phyloP scores from a whole-genome alignment of 148 eudicot species.

The Camellia granthamiana region DNA sequence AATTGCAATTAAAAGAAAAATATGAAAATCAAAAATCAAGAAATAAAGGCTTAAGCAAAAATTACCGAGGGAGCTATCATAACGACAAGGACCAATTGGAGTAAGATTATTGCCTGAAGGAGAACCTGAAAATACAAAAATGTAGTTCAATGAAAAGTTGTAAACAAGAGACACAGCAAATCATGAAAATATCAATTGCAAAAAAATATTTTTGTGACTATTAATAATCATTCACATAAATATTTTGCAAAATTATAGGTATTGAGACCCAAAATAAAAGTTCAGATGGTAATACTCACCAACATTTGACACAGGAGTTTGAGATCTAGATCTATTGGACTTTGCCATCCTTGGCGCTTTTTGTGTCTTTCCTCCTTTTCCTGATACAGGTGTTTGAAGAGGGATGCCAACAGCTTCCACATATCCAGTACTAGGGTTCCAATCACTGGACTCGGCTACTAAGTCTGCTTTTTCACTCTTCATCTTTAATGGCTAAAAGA shows the following conservation, averaged over 20 bases:
- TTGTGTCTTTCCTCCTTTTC: constrained; percentile 61
- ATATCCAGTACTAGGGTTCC: constrained; percentile 41
- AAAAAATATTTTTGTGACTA: no score
- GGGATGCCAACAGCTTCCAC: constrained; percentile 52
- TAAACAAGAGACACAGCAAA: not conserved
- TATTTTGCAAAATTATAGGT: not conserved
- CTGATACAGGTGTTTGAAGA: constrained; percentile 66
- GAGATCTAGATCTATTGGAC: constrained; percentile 48
- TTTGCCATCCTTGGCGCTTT: constrained; percentile 56
- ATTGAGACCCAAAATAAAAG: not conserved
- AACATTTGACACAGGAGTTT: constrained; percentile 54
- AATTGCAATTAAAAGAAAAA: not conserved
- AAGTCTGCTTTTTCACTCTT: constrained; percentile 51
- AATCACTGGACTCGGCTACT: constrained; percentile 45
- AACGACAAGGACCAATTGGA: constrained; percentile 82
- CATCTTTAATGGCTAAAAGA: constrained; percentile 63
- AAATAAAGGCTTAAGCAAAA: not conserved
- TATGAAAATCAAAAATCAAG: not conserved
- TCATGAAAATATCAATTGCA: not conserved
- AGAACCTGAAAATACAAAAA: constrained; percentile 64
- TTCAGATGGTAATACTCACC: constrained; percentile 39
- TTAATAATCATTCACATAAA: not conserved
- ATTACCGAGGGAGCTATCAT: constrained; percentile 94
- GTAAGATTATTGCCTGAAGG: constrained; percentile 72
- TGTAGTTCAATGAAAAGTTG: not conserved